Conservation (phyloP, 352 stramenopile genomes). For the Halophytophthora batemanensis region DNA sequence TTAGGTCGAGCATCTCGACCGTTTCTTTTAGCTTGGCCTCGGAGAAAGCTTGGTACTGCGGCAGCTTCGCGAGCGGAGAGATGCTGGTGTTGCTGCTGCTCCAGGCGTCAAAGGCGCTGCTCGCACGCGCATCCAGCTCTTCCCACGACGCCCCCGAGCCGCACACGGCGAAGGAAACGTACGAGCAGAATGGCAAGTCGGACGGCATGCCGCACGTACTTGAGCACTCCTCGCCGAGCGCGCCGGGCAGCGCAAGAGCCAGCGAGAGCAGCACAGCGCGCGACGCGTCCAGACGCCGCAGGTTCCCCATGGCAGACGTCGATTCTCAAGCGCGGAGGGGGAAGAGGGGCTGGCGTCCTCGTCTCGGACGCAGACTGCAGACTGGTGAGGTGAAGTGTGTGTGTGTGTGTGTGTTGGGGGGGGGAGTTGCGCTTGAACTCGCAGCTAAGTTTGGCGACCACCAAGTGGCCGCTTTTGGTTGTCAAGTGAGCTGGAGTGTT, state of each 20-base stretch:
- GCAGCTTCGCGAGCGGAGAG: constrained; percentile 32
- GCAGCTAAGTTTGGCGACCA: too few species aligned
- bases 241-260: constrained; percentile 8
- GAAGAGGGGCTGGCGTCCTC: too few species aligned
- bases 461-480: too few species aligned
- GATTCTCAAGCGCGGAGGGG: too few species aligned
- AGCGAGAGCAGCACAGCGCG: constrained; percentile 6
- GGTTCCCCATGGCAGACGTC: too few species aligned
- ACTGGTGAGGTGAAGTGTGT: too few species aligned
- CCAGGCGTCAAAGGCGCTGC: constrained; percentile 42
- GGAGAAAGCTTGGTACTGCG: constrained; percentile 46
- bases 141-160: constrained; percentile 53
- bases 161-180: constrained; percentile 77
- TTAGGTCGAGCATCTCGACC: constrained; percentile 50
- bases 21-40: constrained; percentile 32
- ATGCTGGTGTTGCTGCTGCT: constrained; percentile 38
- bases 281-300: too few species aligned
- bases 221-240: constrained; percentile 46
- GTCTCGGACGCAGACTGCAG: too few species aligned
- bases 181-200: constrained; percentile 69
- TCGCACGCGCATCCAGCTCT: constrained; percentile 47
- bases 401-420: too few species aligned
- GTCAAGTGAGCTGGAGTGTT: too few species aligned
- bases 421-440: too few species aligned
- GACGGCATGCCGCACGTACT: constrained; percentile 76